Conservation (phyloP, 345 rosid genomes). For the Rhodomyrtus tomentosa region DNA sequence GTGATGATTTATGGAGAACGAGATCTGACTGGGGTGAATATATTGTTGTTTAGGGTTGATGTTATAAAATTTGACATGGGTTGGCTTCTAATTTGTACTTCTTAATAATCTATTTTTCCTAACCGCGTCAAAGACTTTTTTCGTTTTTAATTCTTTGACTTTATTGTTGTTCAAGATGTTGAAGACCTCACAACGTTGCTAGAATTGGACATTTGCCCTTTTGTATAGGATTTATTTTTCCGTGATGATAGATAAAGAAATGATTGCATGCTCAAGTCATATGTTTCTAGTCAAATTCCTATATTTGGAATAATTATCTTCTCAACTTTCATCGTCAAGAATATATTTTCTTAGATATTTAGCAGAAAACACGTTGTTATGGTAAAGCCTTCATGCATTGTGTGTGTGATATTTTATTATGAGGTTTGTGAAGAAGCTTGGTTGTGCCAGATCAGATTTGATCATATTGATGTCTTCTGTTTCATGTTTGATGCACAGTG, state of each 20-base stretch:
- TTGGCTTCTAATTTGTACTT: not conserved
- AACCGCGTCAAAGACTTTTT: not conserved
- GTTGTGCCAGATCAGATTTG: not conserved
- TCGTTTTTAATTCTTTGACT: not conserved
- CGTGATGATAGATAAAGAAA: not conserved
- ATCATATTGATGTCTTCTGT: not conserved
- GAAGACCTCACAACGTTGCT: not conserved
- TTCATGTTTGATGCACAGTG: constrained; percentile 28
- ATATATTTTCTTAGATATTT: not conserved
- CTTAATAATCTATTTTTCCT: not conserved
- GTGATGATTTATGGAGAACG: not conserved
- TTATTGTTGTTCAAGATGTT: not conserved
- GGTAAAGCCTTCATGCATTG: not conserved
- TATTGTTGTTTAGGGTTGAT: not conserved
- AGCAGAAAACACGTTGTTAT: not conserved
- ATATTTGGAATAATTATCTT: not conserved
- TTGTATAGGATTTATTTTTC: not conserved
- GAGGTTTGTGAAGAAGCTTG: not conserved
- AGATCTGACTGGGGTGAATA: not conserved
- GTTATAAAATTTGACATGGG: not conserved
- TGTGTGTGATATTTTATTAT: not conserved
- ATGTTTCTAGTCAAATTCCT: not conserved
- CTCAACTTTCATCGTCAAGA: not conserved
- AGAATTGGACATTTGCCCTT: not conserved
- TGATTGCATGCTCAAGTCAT: not conserved